These are phyloP conservation scores for Eimeria necatrix DNA, from an alignment of 169 alveolate species.

Conservation along the genomic window DNA sequence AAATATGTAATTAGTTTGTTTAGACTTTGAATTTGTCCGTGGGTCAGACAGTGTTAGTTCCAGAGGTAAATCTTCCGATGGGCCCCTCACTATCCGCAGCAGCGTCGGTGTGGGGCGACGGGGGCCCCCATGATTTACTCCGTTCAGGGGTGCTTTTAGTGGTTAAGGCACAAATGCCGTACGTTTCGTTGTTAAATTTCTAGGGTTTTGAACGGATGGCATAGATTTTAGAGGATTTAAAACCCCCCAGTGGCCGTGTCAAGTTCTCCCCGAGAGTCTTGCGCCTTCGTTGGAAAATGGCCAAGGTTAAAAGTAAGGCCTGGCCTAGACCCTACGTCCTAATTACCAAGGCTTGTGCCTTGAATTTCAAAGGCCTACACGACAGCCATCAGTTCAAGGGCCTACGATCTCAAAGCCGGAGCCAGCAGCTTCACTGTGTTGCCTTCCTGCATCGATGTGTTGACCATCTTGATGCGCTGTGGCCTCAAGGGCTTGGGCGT, in stretches of 20 bases:
- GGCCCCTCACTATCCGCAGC: not conserved
- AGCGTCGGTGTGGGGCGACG: not conserved
- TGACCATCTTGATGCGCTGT: not conserved
- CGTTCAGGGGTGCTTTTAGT: not conserved
- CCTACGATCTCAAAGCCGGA: too few relatives aligned
- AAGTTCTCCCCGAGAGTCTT: slow-evolving; percentile 36
- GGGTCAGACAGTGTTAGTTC: too few relatives aligned
- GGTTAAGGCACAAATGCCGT: not conserved
- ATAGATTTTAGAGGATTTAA: not conserved
- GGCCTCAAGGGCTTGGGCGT: not conserved
- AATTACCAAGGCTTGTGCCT: too few relatives aligned
- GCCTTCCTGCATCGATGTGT: too few relatives aligned
- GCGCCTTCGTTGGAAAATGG: slow-evolving; percentile 6
- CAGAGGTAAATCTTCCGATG: not conserved
- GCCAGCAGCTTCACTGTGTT: too few relatives aligned
- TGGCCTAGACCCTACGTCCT: not conserved
- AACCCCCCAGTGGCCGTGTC: not conserved
- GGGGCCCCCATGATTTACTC: not conserved
- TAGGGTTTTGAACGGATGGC: not conserved
- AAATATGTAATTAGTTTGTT: too few relatives aligned
- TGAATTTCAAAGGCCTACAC: too few relatives aligned
- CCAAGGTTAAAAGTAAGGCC: slow-evolving; percentile 61
- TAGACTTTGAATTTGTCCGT: too few relatives aligned
- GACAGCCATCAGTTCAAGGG: too few relatives aligned
- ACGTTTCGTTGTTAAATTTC: not conserved